Base-by-base conservation (phyloP, 371 early-diverging fungal genomes). In the Funneliformis caledonium region DNA sequence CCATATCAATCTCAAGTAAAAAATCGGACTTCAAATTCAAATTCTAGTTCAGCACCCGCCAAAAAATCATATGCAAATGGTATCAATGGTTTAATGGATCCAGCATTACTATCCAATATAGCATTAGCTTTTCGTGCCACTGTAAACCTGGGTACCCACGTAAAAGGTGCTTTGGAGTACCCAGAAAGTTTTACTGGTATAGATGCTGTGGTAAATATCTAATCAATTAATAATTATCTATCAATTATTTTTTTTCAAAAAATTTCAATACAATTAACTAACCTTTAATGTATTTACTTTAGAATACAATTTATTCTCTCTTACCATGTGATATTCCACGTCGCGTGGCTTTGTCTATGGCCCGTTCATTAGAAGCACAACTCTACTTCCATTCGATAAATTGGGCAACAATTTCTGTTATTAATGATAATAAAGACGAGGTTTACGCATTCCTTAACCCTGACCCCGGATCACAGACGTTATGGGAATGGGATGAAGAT, bases 301-400 rank as follows among this genome's bases (percentile, higher is more conserved):
- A 79, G 80, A 79, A n/a, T 37, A 79, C 80, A 10, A 79, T 79
- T n/a, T n/a, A 19, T 12, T 37, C 45, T 9, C 56, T 70, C 56
- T 16, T 79, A 42, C 80, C 70, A 9, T n/a, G 26, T 59, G 12
- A 42, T 19, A 59, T 65, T 43, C 69, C 31, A 82, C 91, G 97
- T 60, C 95, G 95, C 76, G 82, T 96, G 62, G 94, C 96, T 1
- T 83, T 97, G 4, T 84, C 94, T 1, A 84, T 96, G 11, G 97
- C 97, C 2, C 90, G 97, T 26, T 92, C 95, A 16, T 83, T 97
- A 82, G 96, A 95, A 83, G 90, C 93, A 8, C 97, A 97, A 84
- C 90, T 88, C 72, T 92, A 96, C 80, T 95, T 97, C 83, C 94
- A 96, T 81, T 70, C 80, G 37, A 48, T 79, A 1, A 45, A 79